Evolutionary conservation across 805 yeast species (phyloP).

Genomic region (Wickerhamomyces chambardii): DNA sequence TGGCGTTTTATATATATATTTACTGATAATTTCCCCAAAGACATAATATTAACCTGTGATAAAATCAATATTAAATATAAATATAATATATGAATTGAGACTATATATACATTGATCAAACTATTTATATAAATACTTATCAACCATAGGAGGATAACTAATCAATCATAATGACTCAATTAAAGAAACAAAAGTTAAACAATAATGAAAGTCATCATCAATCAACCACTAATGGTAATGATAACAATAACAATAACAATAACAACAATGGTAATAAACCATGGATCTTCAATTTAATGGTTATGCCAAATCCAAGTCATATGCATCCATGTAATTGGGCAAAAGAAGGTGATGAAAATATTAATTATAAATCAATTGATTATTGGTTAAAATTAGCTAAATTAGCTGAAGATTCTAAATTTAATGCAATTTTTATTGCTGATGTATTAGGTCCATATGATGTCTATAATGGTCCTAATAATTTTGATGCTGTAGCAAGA

Average conservation of each 20-base stretch:
- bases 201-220: no score
- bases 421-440: constrained; percentile 25
- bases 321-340: constrained; percentile 27
- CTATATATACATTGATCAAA: no score
- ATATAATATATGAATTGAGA: no score
- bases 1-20: no score
- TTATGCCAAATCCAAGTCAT: constrained; percentile 17
- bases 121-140: no score
- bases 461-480: constrained; percentile 26
- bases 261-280: constrained; percentile 9
- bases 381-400: constrained; percentile 30
- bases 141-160: no score
- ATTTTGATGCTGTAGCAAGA: constrained; percentile 20
- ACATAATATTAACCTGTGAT: no score
- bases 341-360: constrained; percentile 26
- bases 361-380: constrained; percentile 16
- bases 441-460: constrained; percentile 29
- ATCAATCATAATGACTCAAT: no score
- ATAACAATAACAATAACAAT: background rate
- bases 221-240: no score
- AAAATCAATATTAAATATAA: no score
- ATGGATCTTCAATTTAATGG: constrained; percentile 27
- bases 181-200: no score
- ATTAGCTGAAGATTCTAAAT: constrained; percentile 25
- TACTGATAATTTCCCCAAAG: no score